phyloP scores from a whole-genome alignment of 192 early-diverging fungal species.

The Coemansia sp. region DNA sequence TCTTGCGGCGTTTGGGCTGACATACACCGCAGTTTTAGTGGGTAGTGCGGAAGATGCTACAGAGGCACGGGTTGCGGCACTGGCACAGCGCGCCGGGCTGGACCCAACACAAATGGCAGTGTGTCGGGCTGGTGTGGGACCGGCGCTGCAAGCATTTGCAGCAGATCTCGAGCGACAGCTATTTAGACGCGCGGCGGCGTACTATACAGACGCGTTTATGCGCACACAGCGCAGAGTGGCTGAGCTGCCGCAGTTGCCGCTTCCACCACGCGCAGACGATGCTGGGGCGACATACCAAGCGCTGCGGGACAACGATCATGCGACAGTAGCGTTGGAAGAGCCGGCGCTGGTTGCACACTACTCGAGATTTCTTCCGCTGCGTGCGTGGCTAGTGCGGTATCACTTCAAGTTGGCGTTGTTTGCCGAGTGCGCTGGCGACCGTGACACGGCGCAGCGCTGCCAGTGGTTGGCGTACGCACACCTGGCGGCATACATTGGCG shows the following conservation, averaged over 20 bases:
- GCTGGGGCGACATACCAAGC: slow-evolving; percentile 6
- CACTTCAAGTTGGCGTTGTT: slow-evolving; percentile 39
- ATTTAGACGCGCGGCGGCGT: slow-evolving; percentile 15
- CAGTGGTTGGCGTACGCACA: slow-evolving; percentile 43
- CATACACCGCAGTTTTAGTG: slow-evolving; percentile 37
- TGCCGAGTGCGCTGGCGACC: slow-evolving; percentile 40
- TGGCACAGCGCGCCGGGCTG: slow-evolving; percentile 26
- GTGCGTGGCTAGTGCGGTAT: slow-evolving; percentile 45
- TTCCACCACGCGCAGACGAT: slow-evolving; percentile 5
- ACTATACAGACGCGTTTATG: slow-evolving; percentile 38
- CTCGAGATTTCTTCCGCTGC: slow-evolving; percentile 31
- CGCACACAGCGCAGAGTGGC: slow-evolving; percentile 34
- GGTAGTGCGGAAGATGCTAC: slow-evolving; percentile 18
- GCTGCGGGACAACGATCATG: neutral
- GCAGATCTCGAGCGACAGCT: slow-evolving; percentile 21
- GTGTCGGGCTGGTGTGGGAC: slow-evolving; percentile 29
- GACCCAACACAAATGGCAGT: slow-evolving; percentile 29
- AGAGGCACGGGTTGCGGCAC: slow-evolving; percentile 12
- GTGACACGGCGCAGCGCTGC: slow-evolving; percentile 39
- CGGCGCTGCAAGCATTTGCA: slow-evolving; percentile 36
- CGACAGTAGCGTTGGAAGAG: neutral
- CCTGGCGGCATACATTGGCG: slow-evolving; percentile 19
- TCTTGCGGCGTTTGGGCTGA: slow-evolving; percentile 25
- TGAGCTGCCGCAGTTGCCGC: slow-evolving; percentile 25
- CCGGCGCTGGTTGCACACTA: slow-evolving; percentile 12